Evolutionary conservation across 2,329 filamentous ascomycete genomes (phyloP).

Genomic region (Graphilbum fragrans): DNA sequence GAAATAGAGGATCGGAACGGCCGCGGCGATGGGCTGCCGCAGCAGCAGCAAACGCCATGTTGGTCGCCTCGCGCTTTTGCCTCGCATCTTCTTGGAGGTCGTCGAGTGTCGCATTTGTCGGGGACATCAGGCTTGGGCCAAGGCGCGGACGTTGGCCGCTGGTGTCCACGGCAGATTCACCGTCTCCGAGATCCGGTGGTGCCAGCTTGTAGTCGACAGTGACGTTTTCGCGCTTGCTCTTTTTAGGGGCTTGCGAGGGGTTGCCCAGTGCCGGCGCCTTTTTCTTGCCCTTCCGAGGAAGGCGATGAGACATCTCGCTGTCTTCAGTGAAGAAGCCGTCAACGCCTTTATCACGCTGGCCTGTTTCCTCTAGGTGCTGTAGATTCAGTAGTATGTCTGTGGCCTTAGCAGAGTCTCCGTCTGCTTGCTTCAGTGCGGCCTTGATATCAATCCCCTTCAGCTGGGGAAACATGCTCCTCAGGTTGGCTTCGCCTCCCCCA

Average conservation of each 20-base stretch:
- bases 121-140: neutral
- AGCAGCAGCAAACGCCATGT: conserved; percentile 23
- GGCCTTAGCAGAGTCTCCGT: conserved; percentile 54
- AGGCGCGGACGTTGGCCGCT: neutral
- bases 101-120: too few relatives aligned
- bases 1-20: conserved; percentile 61
- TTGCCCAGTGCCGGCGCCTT: neutral
- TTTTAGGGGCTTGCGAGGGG: conserved; percentile 17
- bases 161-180: conserved; percentile 11
- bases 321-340: conserved; percentile 63
- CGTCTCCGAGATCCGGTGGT: conserved; percentile 21
- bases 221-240: conserved; percentile 24
- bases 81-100: neutral
- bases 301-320: neutral
- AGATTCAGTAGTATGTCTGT: conserved; percentile 74
- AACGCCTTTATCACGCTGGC: conserved; percentile 57
- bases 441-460: conserved; percentile 54
- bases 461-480: conserved; percentile 61
- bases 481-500: conserved; percentile 27
- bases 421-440: conserved; percentile 54
- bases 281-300: neutral
- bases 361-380: conserved; percentile 60
- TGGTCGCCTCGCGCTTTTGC: conserved; percentile 1
- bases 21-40: conserved; percentile 30
- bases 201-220: conserved; percentile 25